Base-by-base conservation (phyloP, 345 rosid species). In the Erodium maritimum region DNA sequence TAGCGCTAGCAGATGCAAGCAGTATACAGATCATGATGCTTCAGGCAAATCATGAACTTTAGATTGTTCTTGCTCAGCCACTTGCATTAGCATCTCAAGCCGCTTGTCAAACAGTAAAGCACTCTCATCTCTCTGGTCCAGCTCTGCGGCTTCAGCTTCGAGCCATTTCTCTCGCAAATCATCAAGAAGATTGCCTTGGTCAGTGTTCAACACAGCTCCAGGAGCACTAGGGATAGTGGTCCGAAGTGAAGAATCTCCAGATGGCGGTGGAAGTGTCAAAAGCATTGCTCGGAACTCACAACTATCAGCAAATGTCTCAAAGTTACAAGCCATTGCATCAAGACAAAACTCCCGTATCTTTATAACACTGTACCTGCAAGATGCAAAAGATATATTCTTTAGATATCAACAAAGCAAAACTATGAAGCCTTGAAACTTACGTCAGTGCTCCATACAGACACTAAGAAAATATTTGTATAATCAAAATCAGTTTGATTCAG, bases 111-210 rank as follows among this genome's bases (percentile, higher is more conserved):
- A 93, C 48, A 82, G 67, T 57, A 87, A 67, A 20, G 96, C 94
- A 58, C 97, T 93, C 71, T 87, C 96, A 17, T 93, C 99, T 80
- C 99, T 87, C 90, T 87, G 59, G 75, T 89, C 97, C 61, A 87
- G 95, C 79, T 89, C 97, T 45, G 86, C 91, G 54, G 83, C 99
- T 69, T 93, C 95, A 20, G 88, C 95, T 80, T 89, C 96, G 61
- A 89, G 99, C 99, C 99, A 89, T 77, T 89, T 89, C 64, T 89
- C 99, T 45, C 99, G 77, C 67, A 93, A 73, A 73, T 89, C 97
- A 69, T 89, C 96, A 5, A 93, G 89, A 52, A 93, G 72, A 70
- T 93, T 93, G 60, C 71, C 94, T 69, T 85, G 95, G 70, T 83
- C 94, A 2, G 80, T 56, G 57, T 74, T 83, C 54, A 77, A 64